phyloP scores from a whole-genome alignment of 768 basidiomycete genomes.

The Cyclocybe cylindracea region DNA sequence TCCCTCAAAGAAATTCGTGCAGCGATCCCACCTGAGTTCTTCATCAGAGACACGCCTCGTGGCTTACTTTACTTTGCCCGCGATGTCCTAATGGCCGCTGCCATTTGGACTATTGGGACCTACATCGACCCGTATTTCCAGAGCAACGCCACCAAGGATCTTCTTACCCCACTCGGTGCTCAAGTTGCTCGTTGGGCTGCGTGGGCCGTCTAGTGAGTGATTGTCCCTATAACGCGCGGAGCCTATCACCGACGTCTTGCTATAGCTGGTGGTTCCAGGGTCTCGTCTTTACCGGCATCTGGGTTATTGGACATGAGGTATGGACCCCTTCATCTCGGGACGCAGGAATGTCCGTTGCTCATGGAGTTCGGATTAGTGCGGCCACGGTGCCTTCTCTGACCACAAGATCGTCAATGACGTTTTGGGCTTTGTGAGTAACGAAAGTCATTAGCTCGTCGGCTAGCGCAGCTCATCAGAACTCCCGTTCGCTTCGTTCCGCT shows the following conservation, averaged over 20 bases:
- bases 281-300: conserved; percentile 57
- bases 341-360: background rate
- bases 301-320: conserved; percentile 63
- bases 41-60: conserved; percentile 40
- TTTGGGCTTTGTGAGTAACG: conserved; percentile 47
- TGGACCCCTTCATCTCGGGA: conserved; percentile 1
- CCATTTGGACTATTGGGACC: conserved; percentile 43
- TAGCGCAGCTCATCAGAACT: background rate
- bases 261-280: conserved; percentile 64
- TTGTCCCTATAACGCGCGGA: background rate
- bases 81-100: conserved; percentile 44
- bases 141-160: conserved; percentile 14
- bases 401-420: conserved; percentile 47
- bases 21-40: conserved; percentile 47
- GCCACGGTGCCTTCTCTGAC: conserved; percentile 57
- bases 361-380: conserved; percentile 38
- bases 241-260: background rate
- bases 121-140: conserved; percentile 45
- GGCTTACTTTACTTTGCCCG: conserved; percentile 45
- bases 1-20: conserved; percentile 50
- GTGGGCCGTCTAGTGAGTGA: conserved; percentile 49
- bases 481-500: conserved; percentile 2
- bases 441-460: too few relatives aligned
- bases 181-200: conserved; percentile 40
- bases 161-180: conserved; percentile 35